Conservation (phyloP, 2,329 filamentous ascomycete genomes). For the Neopestalotiopsis rosae region DNA sequence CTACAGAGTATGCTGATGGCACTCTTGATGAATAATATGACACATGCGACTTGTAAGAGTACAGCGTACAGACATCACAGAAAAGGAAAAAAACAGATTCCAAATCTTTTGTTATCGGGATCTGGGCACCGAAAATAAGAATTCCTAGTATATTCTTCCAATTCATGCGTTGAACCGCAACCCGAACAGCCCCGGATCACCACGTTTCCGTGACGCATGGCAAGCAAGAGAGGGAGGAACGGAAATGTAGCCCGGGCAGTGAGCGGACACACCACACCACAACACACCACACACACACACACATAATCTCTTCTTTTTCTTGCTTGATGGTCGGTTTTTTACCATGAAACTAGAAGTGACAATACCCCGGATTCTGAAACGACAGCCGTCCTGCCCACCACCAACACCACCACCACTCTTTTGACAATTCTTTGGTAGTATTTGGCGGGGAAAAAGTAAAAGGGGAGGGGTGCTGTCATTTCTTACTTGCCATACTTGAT, state of each 20-base stretch:
- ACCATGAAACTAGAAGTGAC: neutral
- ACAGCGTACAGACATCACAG: too few relatives aligned
- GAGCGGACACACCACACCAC: neutral
- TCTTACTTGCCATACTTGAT: neutral
- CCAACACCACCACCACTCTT: neutral
- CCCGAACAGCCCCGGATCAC: constrained; percentile 1
- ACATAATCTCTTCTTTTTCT: too few relatives aligned
- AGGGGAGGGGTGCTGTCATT: neutral
- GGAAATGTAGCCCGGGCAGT: too few relatives aligned
- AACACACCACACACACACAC: too few relatives aligned
- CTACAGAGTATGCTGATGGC: too few relatives aligned
- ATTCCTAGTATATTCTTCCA: neutral
- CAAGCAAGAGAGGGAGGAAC: too few relatives aligned
- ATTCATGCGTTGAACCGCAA: constrained; percentile 4
- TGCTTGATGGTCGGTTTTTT: too few relatives aligned
- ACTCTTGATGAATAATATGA: too few relatives aligned
- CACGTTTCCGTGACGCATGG: neutral
- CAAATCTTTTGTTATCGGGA: neutral
- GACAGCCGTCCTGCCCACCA: neutral
- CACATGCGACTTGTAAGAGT: too few relatives aligned
- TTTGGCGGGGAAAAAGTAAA: too few relatives aligned
- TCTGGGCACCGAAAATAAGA: too few relatives aligned
- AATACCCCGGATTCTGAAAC: constrained; percentile 14
- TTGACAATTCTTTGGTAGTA: too few relatives aligned
- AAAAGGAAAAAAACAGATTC: neutral